Conservation (phyloP, 2,329 filamentous ascomycete genomes). For the Aspergillus sp. region DNA sequence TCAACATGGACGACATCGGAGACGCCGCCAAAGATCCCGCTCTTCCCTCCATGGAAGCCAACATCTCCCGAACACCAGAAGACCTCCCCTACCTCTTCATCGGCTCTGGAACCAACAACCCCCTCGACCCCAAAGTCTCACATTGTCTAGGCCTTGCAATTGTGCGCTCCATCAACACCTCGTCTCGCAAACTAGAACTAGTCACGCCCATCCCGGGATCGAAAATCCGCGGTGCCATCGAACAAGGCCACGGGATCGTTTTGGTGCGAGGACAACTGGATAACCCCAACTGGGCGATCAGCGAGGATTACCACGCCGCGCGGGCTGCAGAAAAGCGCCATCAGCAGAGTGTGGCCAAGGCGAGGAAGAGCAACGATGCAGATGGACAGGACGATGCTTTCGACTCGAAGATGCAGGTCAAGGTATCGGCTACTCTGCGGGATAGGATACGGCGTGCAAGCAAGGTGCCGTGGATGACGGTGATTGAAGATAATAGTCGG, state of each 20-base stretch:
- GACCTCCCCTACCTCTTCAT: slow-evolving; percentile 49
- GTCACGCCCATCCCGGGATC: slow-evolving; percentile 44
- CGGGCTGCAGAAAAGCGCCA: slow-evolving; percentile 31
- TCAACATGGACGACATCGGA: slow-evolving; percentile 13
- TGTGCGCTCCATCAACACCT: slow-evolving; percentile 37
- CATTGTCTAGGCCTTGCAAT: slow-evolving; percentile 48
- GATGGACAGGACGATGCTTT: neutral
- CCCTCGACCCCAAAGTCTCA: slow-evolving; percentile 45
- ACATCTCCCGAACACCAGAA: slow-evolving; percentile 39
- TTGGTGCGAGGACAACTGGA: slow-evolving; percentile 45
- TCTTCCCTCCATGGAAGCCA: slow-evolving; percentile 7
- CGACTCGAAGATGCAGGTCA: slow-evolving; percentile 12
- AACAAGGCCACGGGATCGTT: slow-evolving; percentile 37
- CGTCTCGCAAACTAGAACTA: slow-evolving; percentile 38
- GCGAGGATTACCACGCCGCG: slow-evolving; percentile 38
- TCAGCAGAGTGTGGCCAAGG: slow-evolving; percentile 15
- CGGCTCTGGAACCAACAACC: slow-evolving; percentile 35
- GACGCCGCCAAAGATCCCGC: neutral
- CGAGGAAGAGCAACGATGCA: slow-evolving; percentile 12
- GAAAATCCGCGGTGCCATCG: slow-evolving; percentile 23
- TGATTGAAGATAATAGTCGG: slow-evolving; percentile 29
- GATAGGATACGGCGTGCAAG: slow-evolving; percentile 32
- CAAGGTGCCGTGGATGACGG: slow-evolving; percentile 38
- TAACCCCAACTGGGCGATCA: slow-evolving; percentile 42
- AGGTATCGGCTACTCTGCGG: slow-evolving; percentile 21